Conservation (phyloP, 306 rosid genomes). For the Senna siamea region DNA sequence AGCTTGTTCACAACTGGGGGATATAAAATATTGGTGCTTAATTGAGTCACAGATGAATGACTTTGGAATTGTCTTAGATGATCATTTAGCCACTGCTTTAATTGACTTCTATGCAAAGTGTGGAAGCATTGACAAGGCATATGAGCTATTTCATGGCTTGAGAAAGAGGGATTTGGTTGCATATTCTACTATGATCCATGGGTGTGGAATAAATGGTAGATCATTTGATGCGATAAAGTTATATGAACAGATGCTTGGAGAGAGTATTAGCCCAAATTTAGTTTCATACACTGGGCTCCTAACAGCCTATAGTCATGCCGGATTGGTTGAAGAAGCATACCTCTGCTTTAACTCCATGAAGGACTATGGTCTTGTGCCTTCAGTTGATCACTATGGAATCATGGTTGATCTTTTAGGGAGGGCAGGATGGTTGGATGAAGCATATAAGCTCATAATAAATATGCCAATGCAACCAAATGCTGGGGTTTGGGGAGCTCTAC, state of each 20-base stretch:
- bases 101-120: slow-evolving; percentile 76
- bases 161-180: slow-evolving; percentile 69
- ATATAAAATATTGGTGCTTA: slow-evolving; percentile 54
- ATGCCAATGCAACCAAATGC: slow-evolving; percentile 68
- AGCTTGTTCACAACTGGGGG: slow-evolving; percentile 72
- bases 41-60: slow-evolving; percentile 57
- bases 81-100: slow-evolving; percentile 76
- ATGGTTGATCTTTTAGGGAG: slow-evolving; percentile 78
- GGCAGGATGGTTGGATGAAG: slow-evolving; percentile 67
- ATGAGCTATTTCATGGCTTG: slow-evolving; percentile 57
- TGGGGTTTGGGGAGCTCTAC: slow-evolving; percentile 77
- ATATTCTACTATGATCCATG: slow-evolving; percentile 84
- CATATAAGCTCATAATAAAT: slow-evolving; percentile 56
- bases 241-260: slow-evolving; percentile 64
- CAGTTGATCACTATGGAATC: slow-evolving; percentile 65
- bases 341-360: slow-evolving; percentile 63
- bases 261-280: slow-evolving; percentile 55
- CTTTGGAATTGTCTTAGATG: slow-evolving; percentile 67
- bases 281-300: slow-evolving; percentile 68
- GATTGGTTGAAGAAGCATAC: slow-evolving; percentile 77
- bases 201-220: slow-evolving; percentile 77
- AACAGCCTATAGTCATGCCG: slow-evolving; percentile 73
- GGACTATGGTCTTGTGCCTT: slow-evolving; percentile 55
- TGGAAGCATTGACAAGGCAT: slow-evolving; percentile 69
- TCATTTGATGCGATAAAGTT: slow-evolving; percentile 57